Evolutionary conservation across 108 stramenopile genomes (phyloP), one percentile per base, ranked within the genome.

Genomic region (Stephanodiscus minutulus): DNA sequence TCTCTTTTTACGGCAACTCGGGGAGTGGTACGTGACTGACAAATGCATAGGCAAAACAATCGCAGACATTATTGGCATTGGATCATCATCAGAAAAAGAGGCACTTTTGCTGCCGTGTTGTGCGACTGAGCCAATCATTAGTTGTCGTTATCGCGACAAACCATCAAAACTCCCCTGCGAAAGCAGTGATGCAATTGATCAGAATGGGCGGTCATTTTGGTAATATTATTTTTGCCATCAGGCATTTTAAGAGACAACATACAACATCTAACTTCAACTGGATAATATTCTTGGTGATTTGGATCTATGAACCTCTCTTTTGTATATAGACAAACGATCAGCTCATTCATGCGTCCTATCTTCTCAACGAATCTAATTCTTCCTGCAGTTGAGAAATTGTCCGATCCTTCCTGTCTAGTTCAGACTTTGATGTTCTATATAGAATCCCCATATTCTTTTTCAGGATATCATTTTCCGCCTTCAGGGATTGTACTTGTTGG

Each of bases 81-180:
- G 13, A 33, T 56, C 39, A 22, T 35, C 27, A 17, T 43, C 24
- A 12, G 56, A 22, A 47, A 76, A 57, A 22, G 31, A 37, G 37
- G 25, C 66, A 43, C 60, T 85, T 18, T 31, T 74, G 15, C 37
- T 55, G 28, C 58, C 73, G 11, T 88, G 87, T 37, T 92, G 91
- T 63, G 70, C 78, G 0, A 75, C 58, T 21, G 79, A 83, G 44
- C 78, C 91, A 18, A 36, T 83, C 29, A 41, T 92, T 12, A 70
- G 63, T 17, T 92, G 91, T 66, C 91, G 89, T 60, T 92, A 79
- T 70, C 60, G 61, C 13, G 91, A 92, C 65, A 92, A 92, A 62
- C 87, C 91, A 20, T 87, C 85, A n/a, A 83, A 70, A 17, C 49
- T 62, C 59, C 74, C 84, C 10, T 91, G 90, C 70, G 59, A 70